phyloP scores from a whole-genome alignment of 164 flowering plant genomes.

The Berberis vulgaris region DNA sequence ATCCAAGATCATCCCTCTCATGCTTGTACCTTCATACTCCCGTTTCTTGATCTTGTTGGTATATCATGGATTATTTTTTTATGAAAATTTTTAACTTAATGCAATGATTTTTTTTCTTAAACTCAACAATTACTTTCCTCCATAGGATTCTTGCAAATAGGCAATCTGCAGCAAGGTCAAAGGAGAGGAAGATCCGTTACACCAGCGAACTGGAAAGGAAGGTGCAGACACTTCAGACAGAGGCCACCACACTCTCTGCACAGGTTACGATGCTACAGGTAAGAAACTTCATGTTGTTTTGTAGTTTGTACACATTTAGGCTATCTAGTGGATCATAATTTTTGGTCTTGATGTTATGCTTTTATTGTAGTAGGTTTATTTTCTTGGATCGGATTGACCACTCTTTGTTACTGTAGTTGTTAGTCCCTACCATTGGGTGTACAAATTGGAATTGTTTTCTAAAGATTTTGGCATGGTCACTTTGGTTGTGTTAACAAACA shows the following conservation, averaged over 20 bases:
- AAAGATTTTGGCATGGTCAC: no score
- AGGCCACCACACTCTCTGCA: slow-evolving; percentile 77
- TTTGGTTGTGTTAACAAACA: no score
- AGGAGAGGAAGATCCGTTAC: slow-evolving; percentile 79
- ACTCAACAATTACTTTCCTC: background rate
- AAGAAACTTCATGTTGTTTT: background rate
- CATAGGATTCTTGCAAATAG: slow-evolving; percentile 88
- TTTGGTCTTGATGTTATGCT: no score
- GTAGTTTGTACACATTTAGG: no score
- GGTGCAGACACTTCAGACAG: slow-evolving; percentile 77
- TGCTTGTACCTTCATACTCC: no score
- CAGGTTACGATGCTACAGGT: slow-evolving; percentile 91
- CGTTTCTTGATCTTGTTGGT: no score
- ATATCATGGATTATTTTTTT: no score
- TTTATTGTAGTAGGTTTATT: background rate
- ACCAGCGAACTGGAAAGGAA: slow-evolving; percentile 79
- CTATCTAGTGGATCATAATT: no score
- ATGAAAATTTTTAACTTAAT: background rate
- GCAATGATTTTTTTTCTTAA: background rate
- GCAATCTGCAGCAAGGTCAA: slow-evolving; percentile 93
- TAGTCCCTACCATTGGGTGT: no score
- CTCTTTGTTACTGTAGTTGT: background rate
- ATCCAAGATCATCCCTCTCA: no score
- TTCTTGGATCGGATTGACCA: background rate
- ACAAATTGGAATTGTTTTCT: no score